phyloP scores from a whole-genome alignment of 768 basidiomycete species.

The Tricholoma saponaceum region DNA sequence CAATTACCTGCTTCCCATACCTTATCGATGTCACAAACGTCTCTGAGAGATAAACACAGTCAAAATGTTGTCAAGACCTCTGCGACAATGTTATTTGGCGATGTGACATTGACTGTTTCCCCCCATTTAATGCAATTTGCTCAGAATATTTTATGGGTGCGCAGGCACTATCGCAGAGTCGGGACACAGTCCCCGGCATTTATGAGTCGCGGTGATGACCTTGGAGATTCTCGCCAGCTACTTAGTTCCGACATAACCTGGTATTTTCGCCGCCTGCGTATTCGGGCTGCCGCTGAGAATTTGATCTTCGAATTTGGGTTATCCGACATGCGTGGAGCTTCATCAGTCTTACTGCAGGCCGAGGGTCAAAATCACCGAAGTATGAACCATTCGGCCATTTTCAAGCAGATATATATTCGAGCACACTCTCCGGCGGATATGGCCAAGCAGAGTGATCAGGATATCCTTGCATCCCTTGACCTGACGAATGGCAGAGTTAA shows the following conservation, averaged over 20 bases:
- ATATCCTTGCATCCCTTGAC: conserved; percentile 58
- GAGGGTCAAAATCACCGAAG: conserved; percentile 33
- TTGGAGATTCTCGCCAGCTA: conserved; percentile 4
- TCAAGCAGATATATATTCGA: conserved; percentile 51
- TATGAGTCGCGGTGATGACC: conserved; percentile 1
- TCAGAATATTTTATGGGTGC: conserved; percentile 50
- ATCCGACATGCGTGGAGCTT: conserved; percentile 32
- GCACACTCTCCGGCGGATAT: conserved; percentile 49
- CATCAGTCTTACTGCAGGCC: conserved; percentile 28
- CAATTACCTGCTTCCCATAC: conserved; percentile 12
- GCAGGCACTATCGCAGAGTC: conserved; percentile 29
- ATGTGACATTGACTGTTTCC: conserved; percentile 39
- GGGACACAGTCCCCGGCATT: neutral
- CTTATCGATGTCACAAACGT: conserved; percentile 40
- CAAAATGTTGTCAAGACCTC: conserved; percentile 26
- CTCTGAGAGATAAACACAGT: conserved; percentile 32
- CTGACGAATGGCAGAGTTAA: conserved; percentile 45
- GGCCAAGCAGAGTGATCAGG: conserved; percentile 38
- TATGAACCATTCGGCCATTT: conserved; percentile 42
- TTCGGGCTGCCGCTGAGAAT: conserved; percentile 71
- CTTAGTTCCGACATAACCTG: conserved; percentile 34
- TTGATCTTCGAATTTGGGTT: conserved; percentile 59
- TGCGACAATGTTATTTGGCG: conserved; percentile 35
- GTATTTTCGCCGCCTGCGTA: conserved; percentile 37
- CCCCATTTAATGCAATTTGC: conserved; percentile 60